These are phyloP conservation scores for Pseudohalonectria lignicola DNA, from an alignment of 2,329 filamentous ascomycete genomes.

Conservation along the genomic window DNA sequence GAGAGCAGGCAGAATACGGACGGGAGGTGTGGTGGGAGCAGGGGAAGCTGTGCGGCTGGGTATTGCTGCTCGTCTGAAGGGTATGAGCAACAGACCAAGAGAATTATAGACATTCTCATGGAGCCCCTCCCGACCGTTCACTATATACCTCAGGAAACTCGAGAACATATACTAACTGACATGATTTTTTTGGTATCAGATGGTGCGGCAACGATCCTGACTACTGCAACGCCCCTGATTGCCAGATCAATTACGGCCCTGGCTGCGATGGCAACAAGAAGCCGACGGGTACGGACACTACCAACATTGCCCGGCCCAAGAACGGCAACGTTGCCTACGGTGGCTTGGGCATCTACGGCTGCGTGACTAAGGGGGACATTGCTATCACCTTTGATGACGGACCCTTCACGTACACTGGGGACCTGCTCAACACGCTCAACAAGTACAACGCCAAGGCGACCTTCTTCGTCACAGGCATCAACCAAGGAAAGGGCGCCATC, in stretches of 20 bases:
- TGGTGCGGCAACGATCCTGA: constrained; percentile 43
- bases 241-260: constrained; percentile 49
- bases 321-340: constrained; percentile 45
- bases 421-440: constrained; percentile 50
- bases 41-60: constrained; percentile 17
- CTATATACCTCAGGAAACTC: too few species aligned
- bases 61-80: constrained; percentile 22
- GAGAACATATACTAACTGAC: too few species aligned
- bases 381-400: constrained; percentile 61
- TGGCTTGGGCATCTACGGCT: constrained; percentile 43
- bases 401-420: constrained; percentile 47
- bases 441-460: constrained; percentile 52
- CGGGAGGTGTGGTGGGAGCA: constrained; percentile 13
- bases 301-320: constrained; percentile 36
- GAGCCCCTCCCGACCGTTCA: too few species aligned
- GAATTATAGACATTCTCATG: too few species aligned
- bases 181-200: too few species aligned
- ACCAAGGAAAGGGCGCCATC: constrained; percentile 43
- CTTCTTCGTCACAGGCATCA: constrained; percentile 54
- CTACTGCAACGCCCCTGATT: constrained; percentile 51
- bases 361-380: constrained; percentile 44
- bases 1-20: not conserved
- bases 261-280: constrained; percentile 47
- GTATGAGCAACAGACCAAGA: constrained; percentile 7
- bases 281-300: constrained; percentile 44